These are phyloP conservation scores for Leptographium galeiforme DNA, from an alignment of 2,329 filamentous ascomycete species.

Conservation along the genomic window DNA sequence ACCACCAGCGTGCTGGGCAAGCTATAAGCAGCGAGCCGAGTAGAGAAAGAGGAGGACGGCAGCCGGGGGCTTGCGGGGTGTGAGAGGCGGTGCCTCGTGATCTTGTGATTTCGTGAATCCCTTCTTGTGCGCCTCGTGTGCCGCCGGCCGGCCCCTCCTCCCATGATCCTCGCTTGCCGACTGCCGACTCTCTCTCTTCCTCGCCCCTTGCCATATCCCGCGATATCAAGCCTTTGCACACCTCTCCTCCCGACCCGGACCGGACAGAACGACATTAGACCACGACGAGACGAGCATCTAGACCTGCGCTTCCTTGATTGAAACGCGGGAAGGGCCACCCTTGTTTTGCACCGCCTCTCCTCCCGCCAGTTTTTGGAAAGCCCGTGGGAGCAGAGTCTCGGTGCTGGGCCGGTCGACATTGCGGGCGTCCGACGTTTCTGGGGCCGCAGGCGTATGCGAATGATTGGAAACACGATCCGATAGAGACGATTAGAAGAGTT, in stretches of 20 bases:
- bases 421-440: neutral
- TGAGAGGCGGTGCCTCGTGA: neutral
- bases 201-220: neutral
- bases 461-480: neutral
- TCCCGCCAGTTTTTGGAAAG: too few species aligned
- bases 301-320: neutral
- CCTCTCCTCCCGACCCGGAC: neutral
- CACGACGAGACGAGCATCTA: neutral
- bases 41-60: neutral
- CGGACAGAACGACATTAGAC: neutral
- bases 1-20: conserved; percentile 69
- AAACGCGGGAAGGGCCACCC: too few species aligned
- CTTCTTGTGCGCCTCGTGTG: neutral
- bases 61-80: neutral
- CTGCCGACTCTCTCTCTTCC: neutral
- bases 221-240: neutral
- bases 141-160: neutral
- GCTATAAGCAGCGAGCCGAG: conserved; percentile 33
- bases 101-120: too few species aligned
- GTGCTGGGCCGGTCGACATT: neutral
- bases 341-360: too few species aligned
- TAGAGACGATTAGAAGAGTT: neutral
- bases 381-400: neutral
- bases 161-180: too few species aligned
- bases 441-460: neutral